Conservation (phyloP, 2,329 filamentous ascomycete genomes). For the Aspergillus pseudoviridinutans region DNA sequence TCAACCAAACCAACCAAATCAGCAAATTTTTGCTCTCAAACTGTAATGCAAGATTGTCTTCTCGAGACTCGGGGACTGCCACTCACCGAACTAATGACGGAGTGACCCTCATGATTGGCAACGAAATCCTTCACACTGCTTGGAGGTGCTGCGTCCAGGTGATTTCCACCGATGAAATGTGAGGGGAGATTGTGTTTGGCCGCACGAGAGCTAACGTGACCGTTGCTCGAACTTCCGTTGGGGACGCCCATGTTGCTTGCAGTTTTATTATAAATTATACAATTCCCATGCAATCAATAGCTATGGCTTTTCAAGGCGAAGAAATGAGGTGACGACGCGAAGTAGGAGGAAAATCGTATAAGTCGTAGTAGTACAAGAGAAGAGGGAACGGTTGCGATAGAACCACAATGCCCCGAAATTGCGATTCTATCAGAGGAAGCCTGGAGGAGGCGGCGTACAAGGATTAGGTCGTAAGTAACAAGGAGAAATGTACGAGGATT, state of each 20-base stretch:
- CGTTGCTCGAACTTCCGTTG: conserved; percentile 45
- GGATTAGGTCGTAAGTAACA: neutral
- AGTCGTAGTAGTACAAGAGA: neutral
- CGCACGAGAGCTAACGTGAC: conserved; percentile 62
- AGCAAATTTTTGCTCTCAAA: too few species aligned
- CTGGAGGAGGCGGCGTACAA: neutral
- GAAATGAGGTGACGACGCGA: neutral
- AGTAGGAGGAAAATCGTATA: neutral
- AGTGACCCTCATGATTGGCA: conserved; percentile 82
- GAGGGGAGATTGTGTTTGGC: conserved; percentile 77
- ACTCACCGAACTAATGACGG: conserved; percentile 93
- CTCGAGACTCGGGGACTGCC: conserved; percentile 8
- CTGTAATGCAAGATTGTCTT: neutral
- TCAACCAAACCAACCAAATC: neutral
- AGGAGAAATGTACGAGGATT: neutral
- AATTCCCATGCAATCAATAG: conserved; percentile 21
- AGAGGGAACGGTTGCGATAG: neutral
- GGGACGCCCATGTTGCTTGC: conserved; percentile 37
- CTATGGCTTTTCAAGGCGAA: conserved; percentile 5
- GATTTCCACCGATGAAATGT: conserved; percentile 97
- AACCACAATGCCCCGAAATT: neutral
- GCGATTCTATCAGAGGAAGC: neutral
- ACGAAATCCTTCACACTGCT: conserved; percentile 97
- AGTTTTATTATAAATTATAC: conserved; percentile 24
- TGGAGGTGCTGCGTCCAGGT: conserved; percentile 72